Base-by-base conservation (phyloP, 2,329 filamentous ascomycete genomes). In the Penicillium paneum region DNA sequence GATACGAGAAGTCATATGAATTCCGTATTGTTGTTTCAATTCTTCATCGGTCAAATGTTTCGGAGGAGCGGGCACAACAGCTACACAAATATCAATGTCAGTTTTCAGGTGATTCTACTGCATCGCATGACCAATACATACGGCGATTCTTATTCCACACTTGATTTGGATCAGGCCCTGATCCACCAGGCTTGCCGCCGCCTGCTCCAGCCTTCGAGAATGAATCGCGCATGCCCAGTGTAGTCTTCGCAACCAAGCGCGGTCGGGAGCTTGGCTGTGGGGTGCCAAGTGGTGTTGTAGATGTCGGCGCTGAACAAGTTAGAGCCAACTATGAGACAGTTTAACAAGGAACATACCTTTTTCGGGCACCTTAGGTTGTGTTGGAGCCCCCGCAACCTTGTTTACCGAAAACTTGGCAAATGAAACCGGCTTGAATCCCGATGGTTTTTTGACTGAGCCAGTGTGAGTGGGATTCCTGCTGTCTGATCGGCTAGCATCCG, bases 61-160 rank as follows among this genome's bases (percentile, higher is more conserved):
- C 13, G 81, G 80, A 13, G 83, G 81, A 28, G 81, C 76, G 42
- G 79, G 78, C 57, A 79, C 78, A 28, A 78, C 73, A 52, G 82
- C 79, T 82, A 57, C 49, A 62, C 40, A 29, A 34, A 38, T 51
- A 55, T 52, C 31, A 54, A 49, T 49, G 50, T 69, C 57, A 72
- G 65, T 45, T 29, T 45, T 29, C 45, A 39, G n/a, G 15, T 15
- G 10, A 36, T 17, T 35, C 12, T 7, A 17, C 8, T 12, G 12
- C 19, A 19, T 21, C 7, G 8, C 34, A 19, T 29, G 28, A 41
- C 49, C 28, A 29, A 51, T 32, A 64, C 77, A 65, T 77, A 78
- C 83, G 83, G 73, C 83, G 78, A 67, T 87, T 87, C 72, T 85
- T 86, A 67, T 87, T 87, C 84, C 84, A 87, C 47, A 87, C 84